phyloP scores from a whole-genome alignment of 176 grass and related monocot genomes.

The Lolium rigidum region DNA sequence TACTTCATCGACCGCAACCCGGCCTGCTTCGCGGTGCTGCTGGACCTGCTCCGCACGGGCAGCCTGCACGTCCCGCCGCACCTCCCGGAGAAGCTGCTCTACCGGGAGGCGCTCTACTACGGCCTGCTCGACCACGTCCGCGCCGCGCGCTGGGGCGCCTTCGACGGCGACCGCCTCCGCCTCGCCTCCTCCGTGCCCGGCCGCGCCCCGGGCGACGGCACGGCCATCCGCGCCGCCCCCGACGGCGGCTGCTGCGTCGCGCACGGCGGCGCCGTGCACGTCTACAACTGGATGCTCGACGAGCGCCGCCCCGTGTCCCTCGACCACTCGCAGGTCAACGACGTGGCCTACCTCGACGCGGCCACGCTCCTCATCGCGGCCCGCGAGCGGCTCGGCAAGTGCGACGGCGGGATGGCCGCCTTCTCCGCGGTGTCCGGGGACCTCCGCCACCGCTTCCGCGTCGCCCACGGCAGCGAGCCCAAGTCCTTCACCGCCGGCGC shows the following conservation, averaged over 20 bases:
- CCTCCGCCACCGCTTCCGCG: constrained; percentile 74
- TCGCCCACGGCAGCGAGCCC: constrained; percentile 50
- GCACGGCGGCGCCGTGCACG: constrained; percentile 83
- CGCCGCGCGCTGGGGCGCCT: constrained; percentile 73
- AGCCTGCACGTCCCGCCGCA: constrained; percentile 73
- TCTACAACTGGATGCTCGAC: constrained; percentile 98
- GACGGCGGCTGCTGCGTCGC: constrained; percentile 96
- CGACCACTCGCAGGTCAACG: constrained; percentile 86
- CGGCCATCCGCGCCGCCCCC: constrained; percentile 78
- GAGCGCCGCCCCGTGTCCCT: constrained; percentile 74
- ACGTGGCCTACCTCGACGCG: constrained; percentile 79
- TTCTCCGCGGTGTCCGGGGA: constrained; percentile 76
- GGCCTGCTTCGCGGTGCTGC: constrained; percentile 82
- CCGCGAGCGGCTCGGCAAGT: constrained; percentile 69
- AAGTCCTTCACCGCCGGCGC: constrained; percentile 94
- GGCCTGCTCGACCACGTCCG: constrained; percentile 82
- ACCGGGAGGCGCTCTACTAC: constrained; percentile 89
- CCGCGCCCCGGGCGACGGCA: constrained; percentile 82
- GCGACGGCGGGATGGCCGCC: constrained; percentile 76
- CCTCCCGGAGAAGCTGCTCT: constrained; percentile 83
- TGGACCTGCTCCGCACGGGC: constrained; percentile 90
- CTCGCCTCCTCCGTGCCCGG: constrained; percentile 60
- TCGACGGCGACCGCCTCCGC: constrained; percentile 77
- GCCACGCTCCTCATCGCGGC: constrained; percentile 71
- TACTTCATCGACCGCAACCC: constrained; percentile 97